phyloP scores from a whole-genome alignment of 345 rosid species.

The Firmiana major region DNA sequence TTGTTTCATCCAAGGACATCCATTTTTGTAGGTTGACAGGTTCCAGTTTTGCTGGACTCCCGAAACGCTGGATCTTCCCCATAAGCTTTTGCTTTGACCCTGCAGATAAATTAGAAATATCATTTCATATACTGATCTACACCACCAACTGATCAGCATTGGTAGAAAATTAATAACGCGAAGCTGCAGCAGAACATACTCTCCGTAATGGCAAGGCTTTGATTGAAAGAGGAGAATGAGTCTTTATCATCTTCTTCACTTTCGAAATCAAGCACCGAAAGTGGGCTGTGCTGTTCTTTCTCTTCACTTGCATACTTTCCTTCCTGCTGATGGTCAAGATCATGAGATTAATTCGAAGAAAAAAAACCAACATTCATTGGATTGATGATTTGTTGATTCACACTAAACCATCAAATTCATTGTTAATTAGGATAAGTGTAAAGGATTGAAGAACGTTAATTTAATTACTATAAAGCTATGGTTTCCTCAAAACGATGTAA shows the following conservation, averaged over 20 bases:
- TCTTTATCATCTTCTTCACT: conserved; percentile 40
- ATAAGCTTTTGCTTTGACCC: conserved; percentile 36
- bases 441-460: not conserved
- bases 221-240: conserved; percentile 34
- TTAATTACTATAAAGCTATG: not conserved
- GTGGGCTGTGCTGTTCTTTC: conserved; percentile 44
- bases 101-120: conserved; percentile 8
- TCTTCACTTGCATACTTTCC: conserved; percentile 30
- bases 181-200: conserved; percentile 32
- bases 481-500: not conserved
- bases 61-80: conserved; percentile 34
- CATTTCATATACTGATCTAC: too few relatives aligned
- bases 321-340: conserved; percentile 28
- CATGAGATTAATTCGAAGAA: not conserved
- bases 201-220: conserved; percentile 36
- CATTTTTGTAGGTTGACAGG: conserved; percentile 32
- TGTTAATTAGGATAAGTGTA: not conserved
- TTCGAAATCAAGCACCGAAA: conserved; percentile 44
- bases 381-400: not conserved
- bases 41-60: conserved; percentile 31
- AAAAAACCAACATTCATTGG: not conserved
- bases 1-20: conserved; percentile 27
- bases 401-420: not conserved
- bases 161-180: not conserved
- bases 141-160: not conserved